Base-by-base conservation (phyloP, 2,329 filamentous ascomycete species). In the Hypoxylon sp. region DNA sequence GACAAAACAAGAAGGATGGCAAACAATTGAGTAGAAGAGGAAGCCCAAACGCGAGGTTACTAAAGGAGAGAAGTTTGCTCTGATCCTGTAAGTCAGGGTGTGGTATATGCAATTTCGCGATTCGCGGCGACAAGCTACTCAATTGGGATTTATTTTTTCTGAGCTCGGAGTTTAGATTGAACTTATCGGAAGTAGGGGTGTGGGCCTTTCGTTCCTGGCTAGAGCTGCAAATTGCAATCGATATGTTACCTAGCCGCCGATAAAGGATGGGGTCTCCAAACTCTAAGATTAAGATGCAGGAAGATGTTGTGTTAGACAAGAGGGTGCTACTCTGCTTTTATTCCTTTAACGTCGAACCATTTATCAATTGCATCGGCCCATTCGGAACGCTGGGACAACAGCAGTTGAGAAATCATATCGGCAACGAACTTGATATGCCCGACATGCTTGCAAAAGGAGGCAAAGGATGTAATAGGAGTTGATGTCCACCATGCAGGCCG, bases 101-200 rank as follows among this genome's bases (percentile, higher is more conserved):
- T 45, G 29, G 46, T 48, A 41, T 63, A 59, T 54, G 65, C 58
- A 71, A 71, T 71, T 70, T 71, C 69, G 67, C 69, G 63, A 66
- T 29, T 62, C 43, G 29, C 43, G 34, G 52, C 39, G 57, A 45
- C 58, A 52, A 47, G 57, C 53, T 52, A 27, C 47, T 60, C 51
- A 60, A 67, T 65, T 59, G 51, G 45, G 39, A 61, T 6, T 27
- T n/a, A n/a, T 50, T 58, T 53, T 56, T 67, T 27, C 48, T 57
- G 45, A 47, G 37, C 39, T 68, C 67, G 67, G 65, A 61, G 53
- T 66, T 68, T 65, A 68, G 65, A 65, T 62, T n/a, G 29, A 58
- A 43, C 37, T 52, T 39, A 59, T 65, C 57, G 48, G 54, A 46
- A 53, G n/a, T n/a, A 63, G 43, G 25, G 14, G 65, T 34, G 34